These are phyloP conservation scores for Penicillium griseofulvum DNA, from an alignment of 2,329 filamentous ascomycete species.

Conservation along the genomic window DNA sequence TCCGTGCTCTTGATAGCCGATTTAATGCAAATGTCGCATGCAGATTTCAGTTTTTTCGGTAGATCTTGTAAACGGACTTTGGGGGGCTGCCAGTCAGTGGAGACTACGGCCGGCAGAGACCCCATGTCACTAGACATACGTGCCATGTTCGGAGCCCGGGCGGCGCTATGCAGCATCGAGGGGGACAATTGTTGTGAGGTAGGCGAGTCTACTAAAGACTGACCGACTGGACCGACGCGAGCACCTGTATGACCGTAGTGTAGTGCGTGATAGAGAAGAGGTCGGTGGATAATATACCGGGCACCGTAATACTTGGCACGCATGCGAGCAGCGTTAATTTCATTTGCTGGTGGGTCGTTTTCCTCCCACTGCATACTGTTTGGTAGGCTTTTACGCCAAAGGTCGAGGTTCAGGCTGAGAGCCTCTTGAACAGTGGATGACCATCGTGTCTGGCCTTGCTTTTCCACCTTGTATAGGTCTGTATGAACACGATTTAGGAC, in stretches of 20 bases:
- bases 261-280: slow-evolving; percentile 64
- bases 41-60: slow-evolving; percentile 40
- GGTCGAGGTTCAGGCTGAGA: slow-evolving; percentile 49
- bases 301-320: slow-evolving; percentile 95
- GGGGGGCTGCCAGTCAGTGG: slow-evolving; percentile 18
- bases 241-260: slow-evolving; percentile 49
- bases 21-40: slow-evolving; percentile 3
- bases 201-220: slow-evolving; percentile 32
- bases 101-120: slow-evolving; percentile 18
- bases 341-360: slow-evolving; percentile 64
- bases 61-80: slow-evolving; percentile 25
- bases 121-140: slow-evolving; percentile 37
- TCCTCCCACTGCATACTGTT: slow-evolving; percentile 61
- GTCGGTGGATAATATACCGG: slow-evolving; percentile 82
- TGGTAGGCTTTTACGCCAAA: slow-evolving; percentile 55
- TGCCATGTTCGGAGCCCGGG: slow-evolving; percentile 29
- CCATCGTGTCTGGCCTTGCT: slow-evolving; percentile 36
- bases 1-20: slow-evolving; percentile 5
- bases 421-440: slow-evolving; percentile 41
- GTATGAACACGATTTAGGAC: slow-evolving; percentile 57
- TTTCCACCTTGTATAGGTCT: slow-evolving; percentile 51
- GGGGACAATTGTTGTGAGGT: slow-evolving; percentile 40
- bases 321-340: slow-evolving; percentile 79
- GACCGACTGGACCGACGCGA: slow-evolving; percentile 13
- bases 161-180: slow-evolving; percentile 26